Conservation (phyloP, 805 yeast species). For the Ogataea polymorpha region DNA sequence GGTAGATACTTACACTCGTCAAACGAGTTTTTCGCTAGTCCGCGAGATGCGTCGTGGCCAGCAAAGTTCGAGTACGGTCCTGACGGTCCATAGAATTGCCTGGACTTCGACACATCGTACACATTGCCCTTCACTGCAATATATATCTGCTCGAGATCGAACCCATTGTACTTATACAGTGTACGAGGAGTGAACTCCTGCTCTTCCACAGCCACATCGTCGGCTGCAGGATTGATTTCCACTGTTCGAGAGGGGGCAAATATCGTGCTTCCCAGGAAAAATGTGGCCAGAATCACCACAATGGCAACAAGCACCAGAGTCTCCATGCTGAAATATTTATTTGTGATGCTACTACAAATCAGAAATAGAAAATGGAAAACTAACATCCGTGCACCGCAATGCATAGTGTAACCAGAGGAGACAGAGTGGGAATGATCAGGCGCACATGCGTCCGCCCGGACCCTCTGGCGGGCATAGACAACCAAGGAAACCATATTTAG, state of each 20-base stretch:
- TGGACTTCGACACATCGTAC: conserved; percentile 76
- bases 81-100: conserved; percentile 90
- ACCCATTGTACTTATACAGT: conserved; percentile 75
- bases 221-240: conserved; percentile 25
- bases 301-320: conserved; percentile 24
- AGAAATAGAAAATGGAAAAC: neutral
- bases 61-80: conserved; percentile 95
- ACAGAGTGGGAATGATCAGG: neutral
- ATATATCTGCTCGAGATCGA: conserved; percentile 73
- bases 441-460: neutral
- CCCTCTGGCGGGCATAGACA: neutral
- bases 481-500: neutral
- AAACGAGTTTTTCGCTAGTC: conserved; percentile 84
- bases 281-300: conserved; percentile 20
- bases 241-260: conserved; percentile 21
- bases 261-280: conserved; percentile 22
- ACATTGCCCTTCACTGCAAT: conserved; percentile 85
- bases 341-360: conserved; percentile 3
- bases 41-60: conserved; percentile 93
- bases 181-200: conserved; percentile 69
- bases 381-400: conserved; percentile 8
- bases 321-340: conserved; percentile 22
- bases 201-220: conserved; percentile 29
- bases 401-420: neutral
- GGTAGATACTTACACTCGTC: conserved; percentile 43